A percentile compares a stretch with the other conserved stretches of the same genome.
These are phyloP conservation scores for Candida anglica DNA, from an alignment of 805 yeast genomes.

Conservation along the genomic window DNA sequence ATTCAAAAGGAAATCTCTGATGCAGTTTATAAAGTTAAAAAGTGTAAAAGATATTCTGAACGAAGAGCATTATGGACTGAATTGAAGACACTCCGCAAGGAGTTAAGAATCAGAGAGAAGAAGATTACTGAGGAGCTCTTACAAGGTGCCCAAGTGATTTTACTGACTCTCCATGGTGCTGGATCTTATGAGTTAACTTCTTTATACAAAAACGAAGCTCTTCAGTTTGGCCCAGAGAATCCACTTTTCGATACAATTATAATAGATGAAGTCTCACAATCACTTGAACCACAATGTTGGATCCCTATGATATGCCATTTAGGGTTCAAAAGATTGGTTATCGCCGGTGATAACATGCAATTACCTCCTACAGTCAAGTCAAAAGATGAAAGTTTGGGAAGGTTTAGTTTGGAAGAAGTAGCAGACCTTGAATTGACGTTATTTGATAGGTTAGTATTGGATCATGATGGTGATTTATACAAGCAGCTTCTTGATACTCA, in stretches of 20 bases:
- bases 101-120: conserved; percentile 61
- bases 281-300: conserved; percentile 96
- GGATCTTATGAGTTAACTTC: conserved; percentile 67
- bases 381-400: conserved; percentile 17
- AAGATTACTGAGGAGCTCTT: conserved; percentile 60
- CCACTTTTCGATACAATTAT: conserved; percentile 72
- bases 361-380: conserved; percentile 86
- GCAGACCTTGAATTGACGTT: conserved; percentile 57
- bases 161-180: conserved; percentile 85
- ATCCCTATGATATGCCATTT: conserved; percentile 75
- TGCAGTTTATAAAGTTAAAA: conserved; percentile 53
- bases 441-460: conserved; percentile 68
- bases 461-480: conserved; percentile 40
- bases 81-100: conserved; percentile 65
- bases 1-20: conserved; percentile 67
- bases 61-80: conserved; percentile 65
- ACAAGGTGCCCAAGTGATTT: conserved; percentile 60
- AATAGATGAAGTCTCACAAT: conserved; percentile 93
- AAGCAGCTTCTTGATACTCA: conserved; percentile 67
- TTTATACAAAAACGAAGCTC: conserved; percentile 30
- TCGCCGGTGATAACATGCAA: conserved; percentile 94
- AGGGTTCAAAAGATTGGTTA: conserved; percentile 53
- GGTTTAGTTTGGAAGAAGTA: neutral
- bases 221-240: conserved; percentile 14
- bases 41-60: conserved; percentile 60